phyloP scores from a whole-genome alignment of 2,329 filamentous ascomycete species.

The Aspergillus proliferans region DNA sequence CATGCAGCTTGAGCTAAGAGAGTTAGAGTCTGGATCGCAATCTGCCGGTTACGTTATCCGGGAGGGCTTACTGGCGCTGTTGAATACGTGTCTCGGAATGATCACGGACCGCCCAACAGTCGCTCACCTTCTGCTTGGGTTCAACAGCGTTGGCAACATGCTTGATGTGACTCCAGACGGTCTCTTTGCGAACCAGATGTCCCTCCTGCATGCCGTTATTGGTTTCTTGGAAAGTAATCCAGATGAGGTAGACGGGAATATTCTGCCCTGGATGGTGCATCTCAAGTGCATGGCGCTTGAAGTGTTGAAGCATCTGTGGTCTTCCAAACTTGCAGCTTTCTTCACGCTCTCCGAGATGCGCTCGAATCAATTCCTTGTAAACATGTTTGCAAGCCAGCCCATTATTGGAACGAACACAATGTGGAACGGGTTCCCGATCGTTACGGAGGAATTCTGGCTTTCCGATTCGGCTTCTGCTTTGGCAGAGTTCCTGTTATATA shows the following conservation, averaged over 20 bases:
- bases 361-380: conserved; percentile 71
- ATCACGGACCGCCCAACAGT: conserved; percentile 75
- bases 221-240: conserved; percentile 65
- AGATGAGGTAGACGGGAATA: conserved; percentile 53
- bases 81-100: conserved; percentile 71
- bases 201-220: conserved; percentile 78
- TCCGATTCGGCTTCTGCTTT: conserved; percentile 63
- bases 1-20: conserved; percentile 59
- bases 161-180: conserved; percentile 64
- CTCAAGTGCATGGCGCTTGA: conserved; percentile 64
- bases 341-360: conserved; percentile 75
- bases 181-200: conserved; percentile 63
- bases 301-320: conserved; percentile 76
- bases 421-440: conserved; percentile 66
- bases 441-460: conserved; percentile 61
- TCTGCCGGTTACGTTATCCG: conserved; percentile 75
- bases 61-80: conserved; percentile 74
- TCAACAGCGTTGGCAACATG: conserved; percentile 66
- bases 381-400: conserved; percentile 64
- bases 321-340: conserved; percentile 67
- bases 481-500: conserved; percentile 68
- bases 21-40: conserved; percentile 63
- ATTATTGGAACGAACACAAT: conserved; percentile 62
- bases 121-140: conserved; percentile 84
- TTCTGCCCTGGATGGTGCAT: conserved; percentile 63